These are phyloP conservation scores for Cubamyces lactineus DNA, from an alignment of 768 basidiomycete species.

Conservation along the genomic window DNA sequence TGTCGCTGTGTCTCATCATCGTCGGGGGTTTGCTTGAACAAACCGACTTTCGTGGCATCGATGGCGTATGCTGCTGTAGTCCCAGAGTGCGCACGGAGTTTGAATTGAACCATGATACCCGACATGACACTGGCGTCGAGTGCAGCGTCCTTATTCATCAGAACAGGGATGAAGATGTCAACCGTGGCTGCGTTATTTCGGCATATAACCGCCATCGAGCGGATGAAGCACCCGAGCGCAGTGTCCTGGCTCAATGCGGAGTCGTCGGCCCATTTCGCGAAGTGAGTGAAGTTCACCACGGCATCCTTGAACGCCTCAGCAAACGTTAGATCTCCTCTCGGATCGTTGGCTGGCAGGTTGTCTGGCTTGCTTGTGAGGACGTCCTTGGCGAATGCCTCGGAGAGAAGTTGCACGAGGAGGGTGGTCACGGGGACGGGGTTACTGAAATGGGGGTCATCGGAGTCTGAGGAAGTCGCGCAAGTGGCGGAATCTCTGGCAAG, in stretches of 20 bases:
- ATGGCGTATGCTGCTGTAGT: slow-evolving; percentile 8
- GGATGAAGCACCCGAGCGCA: slow-evolving; percentile 30
- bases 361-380: slow-evolving; percentile 31
- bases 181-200: slow-evolving; percentile 20
- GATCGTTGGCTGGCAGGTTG: slow-evolving; percentile 23
- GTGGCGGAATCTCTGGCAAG: slow-evolving; percentile 30
- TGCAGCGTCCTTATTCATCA: slow-evolving; percentile 20
- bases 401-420: slow-evolving; percentile 31
- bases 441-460: background rate
- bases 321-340: background rate
- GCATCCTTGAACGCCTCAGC: slow-evolving; percentile 30
- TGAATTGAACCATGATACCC: slow-evolving; percentile 30
- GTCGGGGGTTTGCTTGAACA: background rate
- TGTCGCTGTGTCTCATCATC: slow-evolving; percentile 4
- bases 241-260: slow-evolving; percentile 23
- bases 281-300: slow-evolving; percentile 39
- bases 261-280: slow-evolving; percentile 31
- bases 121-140: slow-evolving; percentile 23
- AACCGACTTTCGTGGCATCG: slow-evolving; percentile 12
- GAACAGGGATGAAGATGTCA: slow-evolving; percentile 35
- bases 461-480: slow-evolving; percentile 4
- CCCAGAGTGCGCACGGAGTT: slow-evolving; percentile 10
- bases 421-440: slow-evolving; percentile 18
- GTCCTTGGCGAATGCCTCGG: slow-evolving; percentile 9
- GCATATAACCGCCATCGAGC: slow-evolving; percentile 34